Evolutionary conservation across 257 asterid species (phyloP).

Genomic region (Pogostemon cablin): DNA sequence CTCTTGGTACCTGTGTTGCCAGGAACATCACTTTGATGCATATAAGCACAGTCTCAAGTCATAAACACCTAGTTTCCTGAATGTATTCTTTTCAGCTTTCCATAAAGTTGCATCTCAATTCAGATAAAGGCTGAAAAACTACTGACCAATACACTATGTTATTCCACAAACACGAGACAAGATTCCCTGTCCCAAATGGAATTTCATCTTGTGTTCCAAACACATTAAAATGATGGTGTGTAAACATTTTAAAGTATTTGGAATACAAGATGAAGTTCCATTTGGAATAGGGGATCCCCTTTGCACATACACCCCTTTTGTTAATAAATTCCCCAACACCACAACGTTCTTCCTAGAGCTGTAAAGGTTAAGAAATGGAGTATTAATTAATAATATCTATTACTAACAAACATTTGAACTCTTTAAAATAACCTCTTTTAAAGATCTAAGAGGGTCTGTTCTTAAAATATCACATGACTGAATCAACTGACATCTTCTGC

Average conservation of each 20-base stretch:
- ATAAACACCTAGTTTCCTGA: neutral
- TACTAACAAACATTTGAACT: neutral
- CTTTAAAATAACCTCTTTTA: neutral
- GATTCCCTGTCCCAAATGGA: too few relatives aligned
- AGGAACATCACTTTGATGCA: constrained; percentile 6
- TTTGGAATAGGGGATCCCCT: too few relatives aligned
- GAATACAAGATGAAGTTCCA: too few relatives aligned
- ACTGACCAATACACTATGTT: neutral
- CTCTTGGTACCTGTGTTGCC: constrained; percentile 79
- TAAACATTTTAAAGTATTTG: too few relatives aligned
- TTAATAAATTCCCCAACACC: too few relatives aligned
- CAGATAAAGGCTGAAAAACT: neutral
- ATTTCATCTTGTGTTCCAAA: too few relatives aligned
- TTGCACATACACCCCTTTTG: too few relatives aligned
- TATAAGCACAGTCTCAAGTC: neutral
- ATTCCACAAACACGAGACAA: neutral
- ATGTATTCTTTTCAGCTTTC: neutral
- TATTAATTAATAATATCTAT: neutral
- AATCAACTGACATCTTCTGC: too few relatives aligned
- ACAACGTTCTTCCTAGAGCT: too few relatives aligned
- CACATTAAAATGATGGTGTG: too few relatives aligned
- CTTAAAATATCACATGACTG: too few relatives aligned
- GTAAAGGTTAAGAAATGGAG: too few relatives aligned
- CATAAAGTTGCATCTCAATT: neutral
- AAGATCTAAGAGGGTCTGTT: neutral